phyloP scores from a whole-genome alignment of 768 basidiomycete genomes.

The Mycena sanguinolenta region DNA sequence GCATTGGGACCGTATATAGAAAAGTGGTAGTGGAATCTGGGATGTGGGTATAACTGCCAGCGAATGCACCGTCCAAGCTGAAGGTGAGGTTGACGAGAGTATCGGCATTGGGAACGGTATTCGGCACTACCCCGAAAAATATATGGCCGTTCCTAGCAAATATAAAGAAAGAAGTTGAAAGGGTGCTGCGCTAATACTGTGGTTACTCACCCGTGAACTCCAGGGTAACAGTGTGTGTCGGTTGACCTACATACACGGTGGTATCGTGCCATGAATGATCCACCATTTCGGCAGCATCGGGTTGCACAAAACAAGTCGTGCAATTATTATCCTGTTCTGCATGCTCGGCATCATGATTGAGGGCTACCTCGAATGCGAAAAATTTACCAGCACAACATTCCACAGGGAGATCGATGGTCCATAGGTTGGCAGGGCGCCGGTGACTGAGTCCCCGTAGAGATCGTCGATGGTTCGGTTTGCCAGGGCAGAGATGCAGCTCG shows the following conservation, averaged over 20 bases:
- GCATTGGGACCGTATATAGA: background rate
- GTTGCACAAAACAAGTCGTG: background rate
- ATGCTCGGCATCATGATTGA: no score
- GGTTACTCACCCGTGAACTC: no score
- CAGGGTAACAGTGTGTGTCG: no score
- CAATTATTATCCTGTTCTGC: background rate
- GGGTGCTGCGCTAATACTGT: no score
- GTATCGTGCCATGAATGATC: no score
- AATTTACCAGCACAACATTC: no score
- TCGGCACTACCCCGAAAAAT: background rate
- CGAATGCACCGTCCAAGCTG: background rate
- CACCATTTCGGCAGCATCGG: no score
- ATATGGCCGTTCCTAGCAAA: slow-evolving; percentile 2
- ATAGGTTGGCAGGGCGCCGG: background rate
- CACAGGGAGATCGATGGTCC: no score
- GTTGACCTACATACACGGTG: no score
- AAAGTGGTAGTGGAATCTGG: background rate
- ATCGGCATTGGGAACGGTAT: background rate
- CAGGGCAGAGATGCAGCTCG: background rate
- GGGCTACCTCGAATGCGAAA: no score
- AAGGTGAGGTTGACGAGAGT: background rate
- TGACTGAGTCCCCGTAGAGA: background rate
- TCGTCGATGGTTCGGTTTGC: background rate
- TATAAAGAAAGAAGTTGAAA: no score
- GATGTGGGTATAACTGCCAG: background rate